Percentiles rank a stretch among this genome's conserved stretches.
phyloP scores from a whole-genome alignment of 2,329 filamentous ascomycete species.

The Trichoderma simmonsii region DNA sequence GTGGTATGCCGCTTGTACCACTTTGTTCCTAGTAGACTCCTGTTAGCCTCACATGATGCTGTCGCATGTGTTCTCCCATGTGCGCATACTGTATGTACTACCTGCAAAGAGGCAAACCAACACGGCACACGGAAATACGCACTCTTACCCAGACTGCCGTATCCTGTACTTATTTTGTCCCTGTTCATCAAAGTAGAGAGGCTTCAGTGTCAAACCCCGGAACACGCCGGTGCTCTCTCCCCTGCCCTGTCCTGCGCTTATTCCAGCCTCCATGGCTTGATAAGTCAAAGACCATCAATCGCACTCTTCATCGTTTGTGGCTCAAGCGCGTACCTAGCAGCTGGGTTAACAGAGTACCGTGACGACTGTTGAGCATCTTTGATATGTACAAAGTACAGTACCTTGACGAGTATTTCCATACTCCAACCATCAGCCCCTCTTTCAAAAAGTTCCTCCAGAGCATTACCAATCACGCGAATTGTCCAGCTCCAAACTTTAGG shows the following conservation, averaged over 20 bases:
- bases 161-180: background rate
- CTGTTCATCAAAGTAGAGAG: background rate
- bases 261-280: background rate
- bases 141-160: background rate
- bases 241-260: background rate
- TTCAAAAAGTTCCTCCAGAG: background rate
- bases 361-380: background rate
- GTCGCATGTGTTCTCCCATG: background rate
- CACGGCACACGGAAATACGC: background rate
- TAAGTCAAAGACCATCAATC: background rate
- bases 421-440: background rate
- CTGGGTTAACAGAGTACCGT: background rate
- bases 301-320: background rate
- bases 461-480: slow-evolving; percentile 4
- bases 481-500: background rate
- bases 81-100: background rate
- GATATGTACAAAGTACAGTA: background rate
- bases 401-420: background rate
- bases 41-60: slow-evolving; percentile 1
- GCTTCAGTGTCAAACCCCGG: background rate
- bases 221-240: background rate
- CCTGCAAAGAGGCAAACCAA: background rate
- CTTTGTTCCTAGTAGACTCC: background rate
- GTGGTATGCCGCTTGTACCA: background rate
- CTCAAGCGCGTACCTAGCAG: background rate